Evolutionary conservation across 2,329 filamentous ascomycete genomes (phyloP).

Genomic region (Microdochium paspali): DNA sequence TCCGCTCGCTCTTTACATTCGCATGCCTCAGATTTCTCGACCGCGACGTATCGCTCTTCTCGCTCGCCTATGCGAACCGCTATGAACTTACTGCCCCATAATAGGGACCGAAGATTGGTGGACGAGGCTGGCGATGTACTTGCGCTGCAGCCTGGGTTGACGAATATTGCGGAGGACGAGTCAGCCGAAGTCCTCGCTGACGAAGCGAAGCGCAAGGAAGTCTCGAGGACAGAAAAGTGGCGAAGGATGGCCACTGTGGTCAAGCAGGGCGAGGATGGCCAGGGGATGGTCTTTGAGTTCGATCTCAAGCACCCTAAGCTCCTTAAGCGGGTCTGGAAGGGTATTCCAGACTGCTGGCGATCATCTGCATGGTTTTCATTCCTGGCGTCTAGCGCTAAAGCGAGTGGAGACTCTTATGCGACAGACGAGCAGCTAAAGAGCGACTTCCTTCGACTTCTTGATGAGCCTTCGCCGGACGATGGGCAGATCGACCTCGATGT

Average conservation of each 20-base stretch:
- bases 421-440: slow-evolving; percentile 64
- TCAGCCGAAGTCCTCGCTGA: slow-evolving; percentile 42
- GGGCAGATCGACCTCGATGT: slow-evolving; percentile 97
- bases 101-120: slow-evolving; percentile 50
- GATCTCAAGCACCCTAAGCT: slow-evolving; percentile 76
- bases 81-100: slow-evolving; percentile 50
- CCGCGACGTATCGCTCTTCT: slow-evolving; percentile 40
- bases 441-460: slow-evolving; percentile 64
- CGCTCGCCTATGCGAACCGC: slow-evolving; percentile 47
- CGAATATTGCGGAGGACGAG: slow-evolving; percentile 46
- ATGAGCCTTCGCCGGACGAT: slow-evolving; percentile 74
- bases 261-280: slow-evolving; percentile 37
- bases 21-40: slow-evolving; percentile 42
- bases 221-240: slow-evolving; percentile 56
- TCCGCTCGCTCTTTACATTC: slow-evolving; percentile 51
- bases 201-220: slow-evolving; percentile 52
- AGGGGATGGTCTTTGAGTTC: slow-evolving; percentile 65
- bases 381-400: slow-evolving; percentile 65
- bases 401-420: slow-evolving; percentile 44
- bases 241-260: slow-evolving; percentile 53
- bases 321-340: slow-evolving; percentile 91
- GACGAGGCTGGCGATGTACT: slow-evolving; percentile 62
- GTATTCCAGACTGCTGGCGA: slow-evolving; percentile 93
- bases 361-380: slow-evolving; percentile 93
- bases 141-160: slow-evolving; percentile 45